Evolutionary conservation across 176 grass and related monocot species (phyloP).

Genomic region (Oryza glaberrima): DNA sequence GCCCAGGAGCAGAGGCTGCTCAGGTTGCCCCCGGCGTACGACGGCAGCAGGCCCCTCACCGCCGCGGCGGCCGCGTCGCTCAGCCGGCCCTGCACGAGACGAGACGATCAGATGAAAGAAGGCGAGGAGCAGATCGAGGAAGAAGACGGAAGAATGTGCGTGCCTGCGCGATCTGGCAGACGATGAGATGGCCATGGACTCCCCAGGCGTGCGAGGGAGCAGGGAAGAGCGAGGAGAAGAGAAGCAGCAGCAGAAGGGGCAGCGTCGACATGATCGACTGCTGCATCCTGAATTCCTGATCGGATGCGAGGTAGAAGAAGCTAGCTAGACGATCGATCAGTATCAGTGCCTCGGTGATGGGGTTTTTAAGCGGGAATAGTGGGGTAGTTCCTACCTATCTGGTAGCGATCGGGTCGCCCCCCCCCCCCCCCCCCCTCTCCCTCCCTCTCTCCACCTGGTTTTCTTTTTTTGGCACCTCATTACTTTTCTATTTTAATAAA

Average conservation of each 20-base stretch:
- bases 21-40: constrained; percentile 48
- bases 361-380: background rate
- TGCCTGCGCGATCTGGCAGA: constrained; percentile 74
- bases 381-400: background rate
- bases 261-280: background rate
- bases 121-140: background rate
- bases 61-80: constrained; percentile 47
- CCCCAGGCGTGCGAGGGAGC: constrained; percentile 51
- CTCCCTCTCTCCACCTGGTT: no score
- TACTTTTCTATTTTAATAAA: no score
- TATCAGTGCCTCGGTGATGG: background rate
- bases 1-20: constrained; percentile 70
- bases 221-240: constrained; percentile 34
- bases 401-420: no score
- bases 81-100: constrained; percentile 29
- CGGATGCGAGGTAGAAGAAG: background rate
- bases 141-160: background rate
- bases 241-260: background rate
- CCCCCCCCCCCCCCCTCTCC: no score
- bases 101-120: background rate
- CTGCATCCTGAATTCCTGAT: constrained; percentile 11
- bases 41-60: constrained; percentile 60
- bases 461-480: no score
- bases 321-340: constrained; percentile 8
- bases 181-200: constrained; percentile 53